phyloP scores from a whole-genome alignment of 2,329 filamentous ascomycete genomes.

The Claviceps fusiformis region DNA sequence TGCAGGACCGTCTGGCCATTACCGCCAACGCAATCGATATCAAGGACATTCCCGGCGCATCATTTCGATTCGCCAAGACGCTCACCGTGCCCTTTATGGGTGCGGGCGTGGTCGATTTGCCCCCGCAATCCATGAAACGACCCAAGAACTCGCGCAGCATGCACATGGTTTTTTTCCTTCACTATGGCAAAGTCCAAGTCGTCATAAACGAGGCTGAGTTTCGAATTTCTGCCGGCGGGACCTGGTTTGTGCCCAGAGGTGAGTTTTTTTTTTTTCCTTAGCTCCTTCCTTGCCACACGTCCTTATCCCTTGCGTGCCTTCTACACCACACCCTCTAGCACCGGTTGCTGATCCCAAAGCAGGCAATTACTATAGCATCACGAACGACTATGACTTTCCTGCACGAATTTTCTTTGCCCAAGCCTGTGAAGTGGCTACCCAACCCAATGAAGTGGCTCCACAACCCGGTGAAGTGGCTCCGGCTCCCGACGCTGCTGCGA shows the following conservation, averaged over 20 bases:
- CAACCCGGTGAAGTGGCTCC: neutral
- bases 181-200: conserved; percentile 68
- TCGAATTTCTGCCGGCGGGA: conserved; percentile 72
- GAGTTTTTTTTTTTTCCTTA: conserved; percentile 19
- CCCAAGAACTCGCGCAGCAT: conserved; percentile 89
- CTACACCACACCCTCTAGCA: neutral
- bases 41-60: conserved; percentile 46
- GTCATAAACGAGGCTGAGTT: conserved; percentile 65
- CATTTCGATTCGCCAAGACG: conserved; percentile 82
- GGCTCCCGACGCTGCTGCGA: neutral
- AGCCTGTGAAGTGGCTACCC: conserved; percentile 47
- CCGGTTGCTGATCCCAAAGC: neutral
- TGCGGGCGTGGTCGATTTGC: conserved; percentile 78
- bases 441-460: neutral
- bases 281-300: neutral
- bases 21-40: conserved; percentile 42
- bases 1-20: conserved; percentile 43
- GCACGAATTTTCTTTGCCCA: conserved; percentile 88
- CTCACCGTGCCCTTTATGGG: conserved; percentile 77
- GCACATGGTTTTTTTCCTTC: conserved; percentile 94
- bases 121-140: conserved; percentile 69
- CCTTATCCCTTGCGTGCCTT: neutral
- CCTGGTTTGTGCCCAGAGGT: conserved; percentile 95
- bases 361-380: conserved; percentile 92
- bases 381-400: conserved; percentile 58